Conservation (phyloP, 345 rosid species). For the Sisymbrium altissimum region DNA sequence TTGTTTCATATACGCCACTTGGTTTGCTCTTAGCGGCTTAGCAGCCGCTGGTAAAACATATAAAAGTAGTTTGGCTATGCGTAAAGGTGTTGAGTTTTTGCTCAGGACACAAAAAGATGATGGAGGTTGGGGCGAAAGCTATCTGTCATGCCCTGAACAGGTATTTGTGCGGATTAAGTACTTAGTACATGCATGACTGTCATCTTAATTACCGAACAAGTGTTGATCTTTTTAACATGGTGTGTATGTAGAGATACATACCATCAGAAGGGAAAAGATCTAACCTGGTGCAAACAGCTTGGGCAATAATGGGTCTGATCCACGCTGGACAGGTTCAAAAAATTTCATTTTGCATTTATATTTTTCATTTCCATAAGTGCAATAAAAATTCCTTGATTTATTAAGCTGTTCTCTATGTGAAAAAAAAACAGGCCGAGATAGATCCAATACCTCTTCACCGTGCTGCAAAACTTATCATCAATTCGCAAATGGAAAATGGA, state of each 20-base stretch:
- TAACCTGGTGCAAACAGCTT: constrained; percentile 57
- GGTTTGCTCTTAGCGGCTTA: constrained; percentile 52
- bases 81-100: constrained; percentile 43
- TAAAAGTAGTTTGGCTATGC: constrained; percentile 29
- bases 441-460: constrained; percentile 62
- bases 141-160: constrained; percentile 51
- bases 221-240: not conserved
- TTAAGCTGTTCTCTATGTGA: not conserved
- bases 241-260: constrained; percentile 39
- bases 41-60: constrained; percentile 45
- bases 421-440: constrained; percentile 36
- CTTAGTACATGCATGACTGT: not conserved
- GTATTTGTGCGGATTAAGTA: not conserved
- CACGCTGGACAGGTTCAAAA: constrained; percentile 44
- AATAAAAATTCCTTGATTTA: not conserved
- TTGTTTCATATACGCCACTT: constrained; percentile 45
- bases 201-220: not conserved
- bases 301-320: constrained; percentile 62
- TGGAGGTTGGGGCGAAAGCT: constrained; percentile 71
- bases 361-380: not conserved
- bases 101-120: constrained; percentile 39
- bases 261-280: constrained; percentile 43
- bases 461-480: constrained; percentile 65
- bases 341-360: not conserved
- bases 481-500: constrained; percentile 59